A percentile compares a stretch with the other conserved stretches of the same genome.
Conservation (phyloP, 805 yeast genomes). For the Kuraishia borneana region DNA sequence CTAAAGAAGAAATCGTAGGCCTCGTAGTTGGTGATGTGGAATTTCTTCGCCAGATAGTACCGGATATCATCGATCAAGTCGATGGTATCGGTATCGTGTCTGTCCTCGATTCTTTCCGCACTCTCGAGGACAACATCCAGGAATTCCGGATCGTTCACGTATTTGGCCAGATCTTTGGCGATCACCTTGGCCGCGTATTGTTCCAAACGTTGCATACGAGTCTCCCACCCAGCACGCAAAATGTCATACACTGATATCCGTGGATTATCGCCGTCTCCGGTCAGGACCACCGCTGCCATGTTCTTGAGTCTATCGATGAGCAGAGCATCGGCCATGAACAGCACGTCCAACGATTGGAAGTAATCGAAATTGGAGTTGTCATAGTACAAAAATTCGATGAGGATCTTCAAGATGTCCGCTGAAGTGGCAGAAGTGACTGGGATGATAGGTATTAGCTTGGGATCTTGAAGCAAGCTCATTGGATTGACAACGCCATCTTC, state of each 20-base stretch:
- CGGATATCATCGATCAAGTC: slow-evolving; percentile 73
- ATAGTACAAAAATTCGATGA: slow-evolving; percentile 49
- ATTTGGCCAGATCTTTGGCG: slow-evolving; percentile 35
- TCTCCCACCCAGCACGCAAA: slow-evolving; percentile 56
- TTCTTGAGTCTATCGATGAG: slow-evolving; percentile 54
- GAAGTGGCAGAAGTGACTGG: neutral
- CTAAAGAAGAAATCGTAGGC: slow-evolving; percentile 5
- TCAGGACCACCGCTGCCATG: slow-evolving; percentile 42
- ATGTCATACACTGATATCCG: slow-evolving; percentile 37
- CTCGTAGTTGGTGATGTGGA: slow-evolving; percentile 10
- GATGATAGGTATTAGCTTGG: slow-evolving; percentile 3
- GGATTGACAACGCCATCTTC: slow-evolving; percentile 12
- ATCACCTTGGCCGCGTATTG: slow-evolving; percentile 47
- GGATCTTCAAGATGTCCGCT: slow-evolving; percentile 9
- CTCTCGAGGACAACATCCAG: slow-evolving; percentile 23
- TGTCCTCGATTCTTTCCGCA: slow-evolving; percentile 39
- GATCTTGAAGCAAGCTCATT: slow-evolving; percentile 1
- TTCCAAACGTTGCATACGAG: slow-evolving; percentile 54
- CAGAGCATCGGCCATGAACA: slow-evolving; percentile 48
- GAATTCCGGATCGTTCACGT: slow-evolving; percentile 25
- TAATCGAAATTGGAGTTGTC: slow-evolving; percentile 46
- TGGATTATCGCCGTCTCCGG: slow-evolving; percentile 13
- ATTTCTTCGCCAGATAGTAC: slow-evolving; percentile 38
- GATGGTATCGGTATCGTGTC: slow-evolving; percentile 72
- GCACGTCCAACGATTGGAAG: slow-evolving; percentile 39